phyloP scores from a whole-genome alignment of 768 basidiomycete genomes.

The Mycena vitilis region DNA sequence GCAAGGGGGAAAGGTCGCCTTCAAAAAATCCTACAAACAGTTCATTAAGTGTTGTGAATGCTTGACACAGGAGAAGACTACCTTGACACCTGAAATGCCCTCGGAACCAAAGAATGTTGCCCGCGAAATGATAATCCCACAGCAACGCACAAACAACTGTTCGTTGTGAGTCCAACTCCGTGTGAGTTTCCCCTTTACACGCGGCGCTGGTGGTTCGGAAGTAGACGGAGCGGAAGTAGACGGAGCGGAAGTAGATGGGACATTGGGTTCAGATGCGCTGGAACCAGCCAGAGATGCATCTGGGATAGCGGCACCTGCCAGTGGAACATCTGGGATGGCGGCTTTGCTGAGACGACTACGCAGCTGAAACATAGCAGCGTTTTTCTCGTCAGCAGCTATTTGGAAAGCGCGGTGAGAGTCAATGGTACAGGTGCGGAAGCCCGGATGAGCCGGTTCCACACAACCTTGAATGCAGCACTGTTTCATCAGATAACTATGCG shows the following conservation, averaged over 20 bases:
- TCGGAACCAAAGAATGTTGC: background rate
- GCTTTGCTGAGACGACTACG: background rate
- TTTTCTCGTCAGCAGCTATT: background rate
- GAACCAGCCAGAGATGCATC: background rate
- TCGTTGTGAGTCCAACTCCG: background rate
- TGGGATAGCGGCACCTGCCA: too few species aligned
- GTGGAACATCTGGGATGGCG: background rate
- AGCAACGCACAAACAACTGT: background rate
- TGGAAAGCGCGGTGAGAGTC: conserved; percentile 4
- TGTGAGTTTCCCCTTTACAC: background rate
- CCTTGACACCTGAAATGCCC: background rate
- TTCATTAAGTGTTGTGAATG: too few species aligned
- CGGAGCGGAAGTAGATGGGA: background rate
- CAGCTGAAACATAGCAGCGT: conserved; percentile 22
- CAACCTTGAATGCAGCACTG: conserved; percentile 14
- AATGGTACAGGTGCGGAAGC: conserved; percentile 2
- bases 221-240: too few species aligned
- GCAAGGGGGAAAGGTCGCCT: background rate
- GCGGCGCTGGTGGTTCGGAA: too few species aligned
- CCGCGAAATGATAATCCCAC: background rate
- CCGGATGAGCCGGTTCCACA: background rate
- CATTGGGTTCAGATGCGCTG: background rate
- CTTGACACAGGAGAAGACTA: background rate
- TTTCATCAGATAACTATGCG: background rate
- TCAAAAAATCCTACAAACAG: background rate